phyloP scores from a whole-genome alignment of 2,329 filamentous ascomycete species.

The Colletotrichum lini region DNA sequence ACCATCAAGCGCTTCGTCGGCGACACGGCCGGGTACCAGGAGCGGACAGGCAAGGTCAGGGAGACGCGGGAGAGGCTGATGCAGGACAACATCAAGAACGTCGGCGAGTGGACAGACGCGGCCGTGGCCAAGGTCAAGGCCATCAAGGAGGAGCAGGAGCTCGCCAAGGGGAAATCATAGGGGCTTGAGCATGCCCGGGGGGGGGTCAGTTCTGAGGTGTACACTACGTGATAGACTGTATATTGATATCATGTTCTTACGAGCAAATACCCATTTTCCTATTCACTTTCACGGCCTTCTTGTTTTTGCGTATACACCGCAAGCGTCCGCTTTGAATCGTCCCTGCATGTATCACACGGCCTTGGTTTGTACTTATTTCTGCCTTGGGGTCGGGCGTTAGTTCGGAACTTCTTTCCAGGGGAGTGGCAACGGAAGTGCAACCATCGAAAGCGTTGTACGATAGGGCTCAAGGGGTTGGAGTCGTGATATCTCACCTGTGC shows the following conservation, averaged over 20 bases:
- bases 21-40: constrained; percentile 27
- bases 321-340: background rate
- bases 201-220: background rate
- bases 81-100: background rate
- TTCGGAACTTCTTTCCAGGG: no score
- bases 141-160: background rate
- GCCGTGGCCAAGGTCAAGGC: background rate
- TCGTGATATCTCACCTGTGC: no score
- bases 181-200: background rate
- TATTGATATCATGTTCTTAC: background rate
- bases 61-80: background rate
- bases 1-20: constrained; percentile 46
- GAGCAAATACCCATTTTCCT: background rate
- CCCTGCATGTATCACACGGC: no score
- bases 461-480: no score
- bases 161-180: background rate
- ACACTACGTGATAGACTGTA: background rate
- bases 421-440: no score
- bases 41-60: background rate
- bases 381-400: no score
- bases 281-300: background rate
- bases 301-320: background rate
- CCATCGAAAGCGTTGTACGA: no score
- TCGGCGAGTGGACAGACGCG: background rate
- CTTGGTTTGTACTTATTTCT: no score